Base-by-base conservation (phyloP, 352 stramenopile species). In the Aphanomyces invadans region DNA sequence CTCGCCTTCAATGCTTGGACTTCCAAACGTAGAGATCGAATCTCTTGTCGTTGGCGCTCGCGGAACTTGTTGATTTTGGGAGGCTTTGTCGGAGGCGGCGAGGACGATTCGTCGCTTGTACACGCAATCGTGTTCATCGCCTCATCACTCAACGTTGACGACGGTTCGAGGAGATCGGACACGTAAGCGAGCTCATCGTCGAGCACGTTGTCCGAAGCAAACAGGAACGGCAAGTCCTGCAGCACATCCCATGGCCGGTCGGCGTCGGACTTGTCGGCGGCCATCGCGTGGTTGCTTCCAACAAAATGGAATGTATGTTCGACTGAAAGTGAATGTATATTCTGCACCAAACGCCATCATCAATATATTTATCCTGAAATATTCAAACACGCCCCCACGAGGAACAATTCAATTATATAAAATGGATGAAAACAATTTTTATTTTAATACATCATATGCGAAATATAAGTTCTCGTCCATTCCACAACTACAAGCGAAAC, bases 211-310 rank as follows among this genome's bases (percentile, higher is more conserved):
- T 63, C 32, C 9, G 21, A 25, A 3, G 55, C 36, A 45, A 63
- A 51, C 11, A 63, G 55, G 33, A 63, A 63, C 29, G 44, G 55
- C 31, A 63, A 33, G 55, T 63, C 55, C 4, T 51, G 36, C 7
- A 52, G 28, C 29, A 63, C 25, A 36, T 48, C 25, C 21, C 7
- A 25, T n/a, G 2, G 17, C 29, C 21, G 4, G 17, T 36, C 29
- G 26, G 33, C 54, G 31, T 28, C 54, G 36, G 19, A 26, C 17
- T 45, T n/a, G n/a, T n/a, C n/a, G n/a, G n/a, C n/a, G n/a, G n/a
- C n/a, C n/a, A n/a, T n/a, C n/a, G n/a, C n/a, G n/a, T n/a, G n/a
- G n/a, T n/a, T n/a, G n/a, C n/a, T n/a, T n/a, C n/a, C n/a, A n/a
- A n/a, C n/a, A n/a, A n/a, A n/a, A n/a, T n/a, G n/a, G n/a, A n/a